Evolutionary conservation across 2,329 filamentous ascomycete genomes (phyloP).

Genomic region (Ilyonectria mors-panacis): DNA sequence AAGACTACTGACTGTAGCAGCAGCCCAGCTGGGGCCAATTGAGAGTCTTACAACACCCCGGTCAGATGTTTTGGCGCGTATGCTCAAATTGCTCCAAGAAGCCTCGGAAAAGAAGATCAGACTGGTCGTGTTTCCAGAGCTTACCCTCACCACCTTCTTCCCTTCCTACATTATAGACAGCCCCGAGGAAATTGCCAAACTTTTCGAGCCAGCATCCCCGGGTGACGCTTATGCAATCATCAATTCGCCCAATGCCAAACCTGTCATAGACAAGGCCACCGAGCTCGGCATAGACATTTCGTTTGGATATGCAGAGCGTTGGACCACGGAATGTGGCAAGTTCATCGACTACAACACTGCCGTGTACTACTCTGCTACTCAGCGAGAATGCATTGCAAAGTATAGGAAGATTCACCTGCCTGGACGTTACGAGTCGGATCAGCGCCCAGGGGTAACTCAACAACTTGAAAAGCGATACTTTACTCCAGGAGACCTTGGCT

Average conservation of each 20-base stretch:
- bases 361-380: slow-evolving; percentile 64
- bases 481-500: slow-evolving; percentile 66
- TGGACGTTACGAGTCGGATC: slow-evolving; percentile 65
- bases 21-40: slow-evolving; percentile 65
- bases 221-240: slow-evolving; percentile 30
- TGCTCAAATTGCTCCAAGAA: slow-evolving; percentile 63
- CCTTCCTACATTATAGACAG: slow-evolving; percentile 65
- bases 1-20: slow-evolving; percentile 57
- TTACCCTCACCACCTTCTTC: slow-evolving; percentile 71
- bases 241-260: slow-evolving; percentile 60
- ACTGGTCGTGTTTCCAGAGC: slow-evolving; percentile 68
- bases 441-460: slow-evolving; percentile 63
- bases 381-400: slow-evolving; percentile 61
- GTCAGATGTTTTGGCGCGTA: slow-evolving; percentile 60
- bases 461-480: slow-evolving; percentile 72
- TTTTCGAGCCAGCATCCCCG: slow-evolving; percentile 65
- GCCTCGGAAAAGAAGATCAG: slow-evolving; percentile 61
- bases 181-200: slow-evolving; percentile 59
- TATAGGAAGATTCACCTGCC: slow-evolving; percentile 71
- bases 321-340: slow-evolving; percentile 55
- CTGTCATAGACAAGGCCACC: slow-evolving; percentile 62
- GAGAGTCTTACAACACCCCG: slow-evolving; percentile 57
- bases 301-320: slow-evolving; percentile 65
- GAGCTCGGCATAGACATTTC: slow-evolving; percentile 64
- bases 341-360: slow-evolving; percentile 61